These are phyloP conservation scores for Gastrolobium villosum DNA, from an alignment of 306 rosid species.

Conservation along the genomic window DNA sequence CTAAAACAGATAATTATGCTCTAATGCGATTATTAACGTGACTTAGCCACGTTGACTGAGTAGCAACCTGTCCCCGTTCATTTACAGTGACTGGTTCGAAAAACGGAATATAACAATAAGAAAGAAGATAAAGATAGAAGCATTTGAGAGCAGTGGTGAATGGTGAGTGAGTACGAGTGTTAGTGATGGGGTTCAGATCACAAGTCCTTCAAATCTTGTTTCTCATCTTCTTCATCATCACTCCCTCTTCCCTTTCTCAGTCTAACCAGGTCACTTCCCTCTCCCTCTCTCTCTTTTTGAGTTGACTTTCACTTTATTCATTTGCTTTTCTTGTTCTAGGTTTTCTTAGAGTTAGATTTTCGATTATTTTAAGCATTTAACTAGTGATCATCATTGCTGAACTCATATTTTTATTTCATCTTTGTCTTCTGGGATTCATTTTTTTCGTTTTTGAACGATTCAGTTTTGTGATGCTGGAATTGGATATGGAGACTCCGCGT, in stretches of 20 bases:
- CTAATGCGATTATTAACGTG: no score
- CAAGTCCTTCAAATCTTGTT: neutral
- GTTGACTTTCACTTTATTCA: slow-evolving; percentile 33
- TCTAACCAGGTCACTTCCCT: slow-evolving; percentile 64
- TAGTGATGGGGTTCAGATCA: slow-evolving; percentile 15
- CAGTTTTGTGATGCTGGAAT: slow-evolving; percentile 85
- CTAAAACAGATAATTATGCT: no score
- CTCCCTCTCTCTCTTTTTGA: neutral
- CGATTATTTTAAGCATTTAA: neutral
- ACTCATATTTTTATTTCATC: neutral
- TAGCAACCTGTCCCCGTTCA: no score
- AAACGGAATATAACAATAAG: no score
- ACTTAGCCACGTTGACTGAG: no score
- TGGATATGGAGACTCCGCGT: slow-evolving; percentile 57
- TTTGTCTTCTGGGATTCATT: no score
- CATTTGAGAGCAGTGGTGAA: no score
- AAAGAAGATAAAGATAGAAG: no score
- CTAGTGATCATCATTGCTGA: neutral
- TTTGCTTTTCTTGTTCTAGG: neutral
- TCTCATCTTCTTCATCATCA: slow-evolving; percentile 37
- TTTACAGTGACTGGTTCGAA: no score
- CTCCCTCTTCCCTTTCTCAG: slow-evolving; percentile 50
- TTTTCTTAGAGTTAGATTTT: neutral
- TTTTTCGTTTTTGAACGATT: neutral
- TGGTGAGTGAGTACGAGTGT: neutral